Evolutionary conservation across 306 rosid genomes (phyloP).

Genomic region (Sechiopsis laciniata): DNA sequence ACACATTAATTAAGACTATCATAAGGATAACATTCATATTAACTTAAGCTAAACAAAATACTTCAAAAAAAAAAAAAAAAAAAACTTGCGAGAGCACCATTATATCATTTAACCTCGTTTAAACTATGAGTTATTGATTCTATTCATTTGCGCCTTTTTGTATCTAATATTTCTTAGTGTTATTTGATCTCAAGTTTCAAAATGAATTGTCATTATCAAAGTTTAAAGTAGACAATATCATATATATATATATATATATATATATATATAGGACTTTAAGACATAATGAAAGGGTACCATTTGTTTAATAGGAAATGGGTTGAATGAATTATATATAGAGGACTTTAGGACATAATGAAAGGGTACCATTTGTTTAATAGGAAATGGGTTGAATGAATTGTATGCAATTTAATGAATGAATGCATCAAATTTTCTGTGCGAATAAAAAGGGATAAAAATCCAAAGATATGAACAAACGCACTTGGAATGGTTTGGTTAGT

Average conservation of each 20-base stretch:
- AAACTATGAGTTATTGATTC: background rate
- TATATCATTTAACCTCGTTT: too few relatives aligned
- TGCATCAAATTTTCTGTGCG: background rate
- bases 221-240: background rate
- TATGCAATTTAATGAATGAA: background rate
- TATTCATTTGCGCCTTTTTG: background rate
- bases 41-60: too few relatives aligned
- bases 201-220: too few relatives aligned
- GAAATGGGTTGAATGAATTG: background rate
- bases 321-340: background rate
- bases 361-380: background rate
- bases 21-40: too few relatives aligned
- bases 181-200: background rate
- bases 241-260: too few relatives aligned
- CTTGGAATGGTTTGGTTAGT: constrained; percentile 17
- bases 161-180: background rate
- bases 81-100: too few relatives aligned
- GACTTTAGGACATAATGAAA: background rate
- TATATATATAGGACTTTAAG: background rate
- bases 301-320: background rate
- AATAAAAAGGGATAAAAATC: background rate
- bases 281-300: background rate
- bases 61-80: too few relatives aligned
- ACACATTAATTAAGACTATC: too few relatives aligned
- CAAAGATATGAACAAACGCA: constrained; percentile 18